Evolutionary conservation across 352 stramenopile species (phyloP).

Genomic region (Phytophthora pseudosyringae): DNA sequence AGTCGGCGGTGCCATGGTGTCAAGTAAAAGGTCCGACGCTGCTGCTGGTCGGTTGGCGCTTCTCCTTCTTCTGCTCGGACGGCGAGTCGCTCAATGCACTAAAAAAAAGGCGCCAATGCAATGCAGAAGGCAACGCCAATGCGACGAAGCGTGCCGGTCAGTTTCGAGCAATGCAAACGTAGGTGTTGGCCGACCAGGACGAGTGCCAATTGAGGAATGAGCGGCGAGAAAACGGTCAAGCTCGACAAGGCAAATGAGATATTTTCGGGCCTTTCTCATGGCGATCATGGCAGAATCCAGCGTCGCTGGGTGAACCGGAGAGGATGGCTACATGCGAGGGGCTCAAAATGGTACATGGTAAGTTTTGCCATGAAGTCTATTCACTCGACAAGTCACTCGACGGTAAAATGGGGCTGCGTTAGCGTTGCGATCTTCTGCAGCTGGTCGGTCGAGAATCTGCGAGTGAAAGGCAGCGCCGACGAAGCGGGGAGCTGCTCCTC

Average conservation of each 20-base stretch:
- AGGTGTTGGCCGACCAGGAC: constrained; percentile 4
- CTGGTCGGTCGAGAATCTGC: constrained; percentile 44
- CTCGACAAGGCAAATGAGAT: constrained; percentile 17
- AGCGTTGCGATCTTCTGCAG: constrained; percentile 44
- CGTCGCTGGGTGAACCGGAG: no score
- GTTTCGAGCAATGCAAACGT: constrained; percentile 9
- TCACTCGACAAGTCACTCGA: constrained; percentile 27
- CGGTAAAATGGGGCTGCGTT: constrained; percentile 44
- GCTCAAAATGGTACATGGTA: constrained; percentile 11
- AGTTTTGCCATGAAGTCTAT: constrained; percentile 1
- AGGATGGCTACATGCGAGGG: constrained; percentile 8
- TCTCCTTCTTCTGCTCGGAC: constrained; percentile 10
- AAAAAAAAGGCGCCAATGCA: background rate
- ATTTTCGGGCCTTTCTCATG: constrained; percentile 37
- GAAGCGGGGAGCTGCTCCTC: constrained; percentile 62
- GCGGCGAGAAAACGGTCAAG: constrained; percentile 15
- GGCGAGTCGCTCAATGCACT: constrained; percentile 27
- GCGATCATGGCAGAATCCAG: constrained; percentile 30
- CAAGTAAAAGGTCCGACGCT: constrained; percentile 1
- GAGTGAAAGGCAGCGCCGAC: constrained; percentile 42
- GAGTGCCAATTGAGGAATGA: background rate
- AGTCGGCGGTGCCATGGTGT: constrained; percentile 24
- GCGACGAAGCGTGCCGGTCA: constrained; percentile 9
- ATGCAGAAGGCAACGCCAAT: background rate
- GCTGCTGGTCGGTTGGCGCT: no score